Evolutionary conservation across 768 basidiomycete species (phyloP), one percentile per base, ranked within the genome.

Genomic region (Holtermannia corniformis): DNA sequence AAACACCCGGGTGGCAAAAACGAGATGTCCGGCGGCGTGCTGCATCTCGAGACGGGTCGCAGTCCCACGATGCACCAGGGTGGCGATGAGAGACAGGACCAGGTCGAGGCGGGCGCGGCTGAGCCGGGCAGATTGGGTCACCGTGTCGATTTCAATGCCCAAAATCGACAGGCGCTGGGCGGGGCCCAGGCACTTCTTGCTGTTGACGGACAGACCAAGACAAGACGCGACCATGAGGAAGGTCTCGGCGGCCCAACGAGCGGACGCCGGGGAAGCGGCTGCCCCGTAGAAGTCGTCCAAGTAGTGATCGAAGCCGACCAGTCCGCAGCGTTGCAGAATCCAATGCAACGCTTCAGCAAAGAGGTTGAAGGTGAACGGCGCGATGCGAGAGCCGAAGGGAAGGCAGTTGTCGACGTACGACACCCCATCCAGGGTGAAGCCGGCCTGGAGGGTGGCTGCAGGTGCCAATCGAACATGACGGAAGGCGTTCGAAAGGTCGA

Each of bases 11-110:
- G n/a, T n/a, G n/a, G n/a, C n/a, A n/a, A n/a, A n/a, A n/a, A n/a
- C n/a, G n/a, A n/a, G n/a, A n/a, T n/a, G n/a, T n/a, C 75, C 73
- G 1, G 57, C 58, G 1, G 75, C 64, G 41, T 70, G 60, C 52
- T 75, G 65, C 4, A 74, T 57, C 50, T 74, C 66, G 13, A 26
- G 58, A 0, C 72, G 63, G 11, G 63, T 57, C 41, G 43, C 51
- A 4, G 43, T 26, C 10, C 23, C 25, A 10, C 43, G 14, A 22
- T 21, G 7, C 10, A 44, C 11, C 19, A 44, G 11, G n/a, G 11
- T 7, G 43, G 7, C 7, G 7, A 44, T 7, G 7, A 7, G 7
- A 7, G 7, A 19, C 11, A 44, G 43, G 11, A 44, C 7, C 43
- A 7, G 7, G 7, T 7, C 43, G 11, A 16, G 43, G 11, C 43